phyloP scores from a whole-genome alignment of 2,329 filamentous ascomycete genomes.

The Alternaria postmessia region DNA sequence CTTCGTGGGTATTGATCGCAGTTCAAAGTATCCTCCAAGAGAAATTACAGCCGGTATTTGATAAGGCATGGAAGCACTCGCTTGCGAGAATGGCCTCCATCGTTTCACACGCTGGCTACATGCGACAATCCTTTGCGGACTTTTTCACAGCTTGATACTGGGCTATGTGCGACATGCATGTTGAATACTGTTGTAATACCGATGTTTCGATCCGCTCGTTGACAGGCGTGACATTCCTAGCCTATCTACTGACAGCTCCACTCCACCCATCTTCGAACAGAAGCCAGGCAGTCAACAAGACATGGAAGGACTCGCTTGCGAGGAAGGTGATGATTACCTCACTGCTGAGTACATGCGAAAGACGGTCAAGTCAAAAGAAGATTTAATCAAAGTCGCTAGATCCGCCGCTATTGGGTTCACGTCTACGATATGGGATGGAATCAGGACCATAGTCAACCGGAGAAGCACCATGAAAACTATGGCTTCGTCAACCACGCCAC shows the following conservation, averaged over 20 bases:
- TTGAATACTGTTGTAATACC: not conserved
- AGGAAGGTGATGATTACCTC: constrained; percentile 24
- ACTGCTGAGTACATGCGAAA: constrained; percentile 21
- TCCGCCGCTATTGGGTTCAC: not conserved
- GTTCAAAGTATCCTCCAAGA: constrained; percentile 44
- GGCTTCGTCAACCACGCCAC: not conserved
- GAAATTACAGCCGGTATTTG: constrained; percentile 16
- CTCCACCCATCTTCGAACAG: not conserved
- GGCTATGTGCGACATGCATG: not conserved
- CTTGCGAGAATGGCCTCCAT: constrained; percentile 25
- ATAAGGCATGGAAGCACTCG: constrained; percentile 26
- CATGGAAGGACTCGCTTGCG: constrained; percentile 24
- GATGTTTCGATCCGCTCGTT: not conserved
- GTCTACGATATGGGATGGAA: not conserved
- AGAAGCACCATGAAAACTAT: not conserved
- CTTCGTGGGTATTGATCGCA: constrained; percentile 35
- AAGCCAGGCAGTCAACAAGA: constrained; percentile 17
- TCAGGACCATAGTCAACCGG: not conserved
- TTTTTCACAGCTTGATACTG: not conserved
- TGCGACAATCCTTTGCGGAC: not conserved
- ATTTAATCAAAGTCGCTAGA: not conserved
- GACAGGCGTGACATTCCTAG: not conserved
- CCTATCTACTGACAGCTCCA: not conserved
- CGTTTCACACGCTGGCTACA: constrained; percentile 28
- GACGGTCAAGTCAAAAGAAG: not conserved